Evolutionary conservation across 1,139 yeast genomes (phyloP), one percentile per base, ranked within the genome.

Genomic region (Debaryomycetaceae sp.): DNA sequence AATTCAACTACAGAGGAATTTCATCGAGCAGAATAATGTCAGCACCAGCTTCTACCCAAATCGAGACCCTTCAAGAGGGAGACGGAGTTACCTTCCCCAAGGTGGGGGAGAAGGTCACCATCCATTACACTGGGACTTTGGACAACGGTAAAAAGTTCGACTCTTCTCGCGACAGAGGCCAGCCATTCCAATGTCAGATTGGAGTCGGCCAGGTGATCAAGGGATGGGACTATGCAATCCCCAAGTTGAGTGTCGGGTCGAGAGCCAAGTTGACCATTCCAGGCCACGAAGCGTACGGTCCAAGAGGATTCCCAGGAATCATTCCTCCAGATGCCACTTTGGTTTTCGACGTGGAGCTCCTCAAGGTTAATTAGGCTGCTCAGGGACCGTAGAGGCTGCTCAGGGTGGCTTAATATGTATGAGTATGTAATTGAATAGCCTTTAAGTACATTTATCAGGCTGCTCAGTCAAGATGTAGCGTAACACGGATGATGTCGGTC

Each of bases 301-400:
- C 81, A 53, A 84, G 96, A 68, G 98, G 97, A 41, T 88, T 87
- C 82, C 97, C 97, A 52, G 96, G 96, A 55, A 76, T 88, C 60
- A 93, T 93, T 63, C 98, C 98, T 52, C 96, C 97, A 56, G 88
- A 89, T 67, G 95, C 97, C 51, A 90, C 97, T 54, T 80, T 93
- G 69, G 73, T 88, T 57, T 91, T 91, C 59, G 97, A 90, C 60
- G 97, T 91, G 53, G 97, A 91, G 72, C 81, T 91, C 67, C 73
- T 91, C 60, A 82, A 81, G 59, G 85, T 91, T 63, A 88, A 88
- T 74, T 84, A 76, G 20, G 20, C 2, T 17, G 20, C 20, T 17
- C 20, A 17, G 20, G 20, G 20, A 17, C 20, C 20, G 20, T 17
- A 17, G 20, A 17, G 20, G 2, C 20, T 17, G 20, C 20, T 17